Evolutionary conservation across 179 eudicot genomes (phyloP), one percentile per base, ranked within the genome.

Genomic region (Pouteria campechiana): DNA sequence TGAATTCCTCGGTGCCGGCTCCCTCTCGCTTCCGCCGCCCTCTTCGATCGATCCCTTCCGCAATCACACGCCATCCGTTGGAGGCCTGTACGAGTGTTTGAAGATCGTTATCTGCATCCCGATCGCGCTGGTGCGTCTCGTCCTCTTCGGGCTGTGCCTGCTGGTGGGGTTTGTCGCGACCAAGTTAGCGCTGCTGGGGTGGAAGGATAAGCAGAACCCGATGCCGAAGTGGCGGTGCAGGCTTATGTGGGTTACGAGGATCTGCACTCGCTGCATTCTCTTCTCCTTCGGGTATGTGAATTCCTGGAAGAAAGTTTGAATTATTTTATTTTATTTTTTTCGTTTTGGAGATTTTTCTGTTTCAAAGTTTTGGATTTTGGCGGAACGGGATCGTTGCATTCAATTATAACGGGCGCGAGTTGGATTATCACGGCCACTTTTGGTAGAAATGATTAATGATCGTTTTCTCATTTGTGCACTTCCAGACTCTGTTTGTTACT

Each of bases 141-240:
- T 68, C 58, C 20, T 85, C 40, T 89, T 89, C 58, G 90, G 79
- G 49, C 46, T 79, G 70, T 53, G 67, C 50, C 39, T 89, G 49
- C 14, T 55, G 37, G 37, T 85, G 27, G 97, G 97, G 17, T 89
- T 60, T 69, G 0, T 74, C 28, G 83, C 78, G 11, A 89, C 97
- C 13, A 48, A 38, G 40, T 5, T 65, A 34, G 97, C 93, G 25
- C 61, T 85, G 20, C 52, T 32, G 10, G 93, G 95, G 10, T 89
- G 95, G 97, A 85, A 81, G 56, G 97, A 89, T 68, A 68, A 33
- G 59, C 54, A 57, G 17, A 76, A 65, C 57, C 98, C 98, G 0
- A 74, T 90, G 98, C 95, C 95, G 12, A 68, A 39, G 50, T 89
- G 97, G 97, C 55, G 97, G 17, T 67, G 68, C 50, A 38, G 93